These are phyloP conservation scores for Bimuria novae-zelandiae DNA, from an alignment of 2,329 filamentous ascomycete genomes.

Conservation along the genomic window DNA sequence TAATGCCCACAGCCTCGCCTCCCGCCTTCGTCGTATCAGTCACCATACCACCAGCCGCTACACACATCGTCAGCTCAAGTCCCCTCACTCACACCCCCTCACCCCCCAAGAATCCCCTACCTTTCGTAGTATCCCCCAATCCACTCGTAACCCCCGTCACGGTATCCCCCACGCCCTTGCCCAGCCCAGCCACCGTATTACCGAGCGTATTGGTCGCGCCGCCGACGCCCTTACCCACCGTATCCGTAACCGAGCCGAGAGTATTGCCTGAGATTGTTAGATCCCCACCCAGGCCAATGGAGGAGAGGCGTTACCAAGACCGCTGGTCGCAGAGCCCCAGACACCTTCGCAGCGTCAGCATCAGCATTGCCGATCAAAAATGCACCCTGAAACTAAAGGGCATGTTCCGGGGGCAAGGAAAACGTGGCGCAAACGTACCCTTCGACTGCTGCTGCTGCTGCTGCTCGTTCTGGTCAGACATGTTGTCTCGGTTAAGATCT, in stretches of 20 bases:
- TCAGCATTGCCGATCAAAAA: too few relatives aligned
- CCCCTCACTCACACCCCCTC: slow-evolving; percentile 2
- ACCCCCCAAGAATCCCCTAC: slow-evolving; percentile 15
- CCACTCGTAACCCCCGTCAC: slow-evolving; percentile 41
- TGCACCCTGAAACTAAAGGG: too few relatives aligned
- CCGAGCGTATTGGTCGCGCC: slow-evolving; percentile 37
- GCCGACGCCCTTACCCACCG: slow-evolving; percentile 39
- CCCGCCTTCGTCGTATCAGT: slow-evolving; percentile 35
- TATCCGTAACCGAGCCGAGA: slow-evolving; percentile 40
- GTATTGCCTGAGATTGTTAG: slow-evolving; percentile 33
- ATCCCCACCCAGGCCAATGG: too few relatives aligned
- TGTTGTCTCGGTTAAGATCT: slow-evolving; percentile 8
- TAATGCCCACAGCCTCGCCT: slow-evolving; percentile 26
- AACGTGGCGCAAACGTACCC: slow-evolving; percentile 17
- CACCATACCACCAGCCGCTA: slow-evolving; percentile 37
- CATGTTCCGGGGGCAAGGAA: not conserved
- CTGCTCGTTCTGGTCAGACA: slow-evolving; percentile 32
- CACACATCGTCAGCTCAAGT: too few relatives aligned
- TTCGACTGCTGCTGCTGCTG: slow-evolving; percentile 32
- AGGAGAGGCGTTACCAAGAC: too few relatives aligned
- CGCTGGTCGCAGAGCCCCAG: slow-evolving; percentile 40
- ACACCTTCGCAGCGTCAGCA: slow-evolving; percentile 21
- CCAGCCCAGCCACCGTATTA: slow-evolving; percentile 36
- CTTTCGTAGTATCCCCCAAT: slow-evolving; percentile 42
- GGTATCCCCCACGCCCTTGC: slow-evolving; percentile 44